Percentiles rank a stretch among this genome's conserved stretches.
Evolutionary conservation across 805 yeast species (phyloP).

Genomic region (Zygosaccharomyces lentus): DNA sequence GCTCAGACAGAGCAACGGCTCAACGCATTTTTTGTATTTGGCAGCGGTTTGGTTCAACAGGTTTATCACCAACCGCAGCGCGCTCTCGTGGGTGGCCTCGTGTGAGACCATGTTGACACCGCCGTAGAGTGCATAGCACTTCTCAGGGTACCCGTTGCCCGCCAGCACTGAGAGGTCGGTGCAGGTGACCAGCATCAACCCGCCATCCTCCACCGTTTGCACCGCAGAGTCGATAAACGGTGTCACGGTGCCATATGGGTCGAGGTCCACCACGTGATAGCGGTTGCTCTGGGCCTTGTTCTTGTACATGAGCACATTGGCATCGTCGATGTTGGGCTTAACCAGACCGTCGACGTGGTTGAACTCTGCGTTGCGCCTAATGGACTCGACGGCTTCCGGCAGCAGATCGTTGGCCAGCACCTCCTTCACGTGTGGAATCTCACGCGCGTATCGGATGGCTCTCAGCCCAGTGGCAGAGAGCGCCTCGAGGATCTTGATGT

Average conservation of each 20-base stretch:
- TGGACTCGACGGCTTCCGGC: constrained; percentile 79
- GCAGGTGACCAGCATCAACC: constrained; percentile 84
- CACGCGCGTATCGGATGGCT: constrained; percentile 90
- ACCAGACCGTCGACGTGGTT: constrained; percentile 60
- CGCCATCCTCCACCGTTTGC: constrained; percentile 78
- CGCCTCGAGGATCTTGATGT: constrained; percentile 77
- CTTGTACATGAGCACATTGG: constrained; percentile 73
- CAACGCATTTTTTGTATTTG: constrained; percentile 78
- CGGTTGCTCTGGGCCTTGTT: constrained; percentile 39
- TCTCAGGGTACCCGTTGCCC: constrained; percentile 94
- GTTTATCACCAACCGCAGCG: constrained; percentile 75
- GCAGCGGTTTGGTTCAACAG: constrained; percentile 82
- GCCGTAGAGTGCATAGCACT: constrained; percentile 91
- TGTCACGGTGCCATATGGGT: constrained; percentile 96
- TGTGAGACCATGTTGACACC: constrained; percentile 76
- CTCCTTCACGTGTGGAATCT: constrained; percentile 67
- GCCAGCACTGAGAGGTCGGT: constrained; percentile 95
- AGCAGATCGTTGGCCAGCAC: constrained; percentile 89
- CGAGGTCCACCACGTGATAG: constrained; percentile 87
- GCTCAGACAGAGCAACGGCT: constrained; percentile 78
- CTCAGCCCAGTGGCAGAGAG: constrained; percentile 92
- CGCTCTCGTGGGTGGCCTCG: constrained; percentile 91
- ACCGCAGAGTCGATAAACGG: constrained; percentile 93
- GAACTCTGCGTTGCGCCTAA: constrained; percentile 62
- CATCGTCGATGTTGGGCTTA: constrained; percentile 76